phyloP scores from a whole-genome alignment of 805 yeast species.

The Saturnispora sekii region DNA sequence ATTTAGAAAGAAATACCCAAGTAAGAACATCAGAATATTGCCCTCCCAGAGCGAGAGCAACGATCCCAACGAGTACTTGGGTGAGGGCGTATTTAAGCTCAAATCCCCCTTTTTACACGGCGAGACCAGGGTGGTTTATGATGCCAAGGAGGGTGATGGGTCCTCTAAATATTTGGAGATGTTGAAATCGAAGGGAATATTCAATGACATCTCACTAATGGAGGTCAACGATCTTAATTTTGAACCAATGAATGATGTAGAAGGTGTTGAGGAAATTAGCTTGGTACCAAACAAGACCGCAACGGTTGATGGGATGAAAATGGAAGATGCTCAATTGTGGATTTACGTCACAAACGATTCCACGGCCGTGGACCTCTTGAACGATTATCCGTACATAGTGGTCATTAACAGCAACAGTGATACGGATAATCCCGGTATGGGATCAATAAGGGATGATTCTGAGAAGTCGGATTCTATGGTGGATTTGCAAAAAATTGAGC shows the following conservation, averaged over 20 bases:
- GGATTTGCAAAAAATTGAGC: constrained; percentile 19
- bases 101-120: constrained; percentile 24
- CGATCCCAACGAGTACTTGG: constrained; percentile 6
- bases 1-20: constrained; percentile 7
- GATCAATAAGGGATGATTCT: constrained; percentile 1
- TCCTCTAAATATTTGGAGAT: constrained; percentile 11
- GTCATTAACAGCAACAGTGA: constrained; percentile 14
- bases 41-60: constrained; percentile 8
- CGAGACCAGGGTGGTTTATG: constrained; percentile 23
- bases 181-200: constrained; percentile 13
- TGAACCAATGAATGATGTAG: constrained; percentile 9
- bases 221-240: constrained; percentile 18
- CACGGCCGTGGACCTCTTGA: constrained; percentile 16
- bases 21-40: constrained; percentile 12
- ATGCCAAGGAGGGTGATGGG: constrained; percentile 19
- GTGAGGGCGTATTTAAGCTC: constrained; percentile 13
- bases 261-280: constrained; percentile 11
- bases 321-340: constrained; percentile 23
- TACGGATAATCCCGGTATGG: neutral
- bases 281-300: constrained; percentile 3
- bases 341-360: constrained; percentile 20
- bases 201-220: constrained; percentile 24
- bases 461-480: constrained; percentile 10
- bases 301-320: neutral
- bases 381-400: constrained; percentile 22